These are phyloP conservation scores for Termitomyces sp. DNA, from an alignment of 768 basidiomycete genomes.

Conservation along the genomic window DNA sequence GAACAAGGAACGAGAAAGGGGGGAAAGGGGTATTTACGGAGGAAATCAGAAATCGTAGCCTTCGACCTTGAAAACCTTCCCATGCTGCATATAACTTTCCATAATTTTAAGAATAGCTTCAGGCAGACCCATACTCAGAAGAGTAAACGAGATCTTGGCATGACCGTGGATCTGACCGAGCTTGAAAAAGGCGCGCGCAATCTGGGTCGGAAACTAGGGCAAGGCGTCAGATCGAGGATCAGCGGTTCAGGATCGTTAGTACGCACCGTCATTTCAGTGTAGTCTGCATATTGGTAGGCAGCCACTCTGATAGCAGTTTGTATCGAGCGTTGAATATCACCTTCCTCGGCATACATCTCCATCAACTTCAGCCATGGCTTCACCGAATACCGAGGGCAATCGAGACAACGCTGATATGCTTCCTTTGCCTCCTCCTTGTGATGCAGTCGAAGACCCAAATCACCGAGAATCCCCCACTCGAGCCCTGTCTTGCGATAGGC, in stretches of 20 bases:
- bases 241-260: neutral
- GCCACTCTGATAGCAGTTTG: constrained; percentile 92
- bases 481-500: constrained; percentile 95
- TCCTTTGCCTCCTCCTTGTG: constrained; percentile 99
- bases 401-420: constrained; percentile 92
- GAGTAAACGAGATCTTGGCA: constrained; percentile 88
- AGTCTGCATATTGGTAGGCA: constrained; percentile 88
- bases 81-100: constrained; percentile 88
- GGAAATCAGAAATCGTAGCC: constrained; percentile 64
- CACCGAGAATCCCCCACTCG: constrained; percentile 98
- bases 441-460: constrained; percentile 86
- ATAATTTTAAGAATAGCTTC: constrained; percentile 88
- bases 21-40: constrained; percentile 4
- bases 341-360: constrained; percentile 96
- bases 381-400: constrained; percentile 75
- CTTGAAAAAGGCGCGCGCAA: constrained; percentile 89
- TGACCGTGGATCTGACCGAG: constrained; percentile 90
- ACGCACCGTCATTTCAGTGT: constrained; percentile 82
- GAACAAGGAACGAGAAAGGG: neutral
- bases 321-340: constrained; percentile 84
- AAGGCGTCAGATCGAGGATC: neutral
- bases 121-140: constrained; percentile 92
- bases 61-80: constrained; percentile 82
- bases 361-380: constrained; percentile 94
- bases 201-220: constrained; percentile 81